Evolutionary conservation across 23 red algal genomes (phyloP).

Genomic region (Gracilaria domingensis): DNA sequence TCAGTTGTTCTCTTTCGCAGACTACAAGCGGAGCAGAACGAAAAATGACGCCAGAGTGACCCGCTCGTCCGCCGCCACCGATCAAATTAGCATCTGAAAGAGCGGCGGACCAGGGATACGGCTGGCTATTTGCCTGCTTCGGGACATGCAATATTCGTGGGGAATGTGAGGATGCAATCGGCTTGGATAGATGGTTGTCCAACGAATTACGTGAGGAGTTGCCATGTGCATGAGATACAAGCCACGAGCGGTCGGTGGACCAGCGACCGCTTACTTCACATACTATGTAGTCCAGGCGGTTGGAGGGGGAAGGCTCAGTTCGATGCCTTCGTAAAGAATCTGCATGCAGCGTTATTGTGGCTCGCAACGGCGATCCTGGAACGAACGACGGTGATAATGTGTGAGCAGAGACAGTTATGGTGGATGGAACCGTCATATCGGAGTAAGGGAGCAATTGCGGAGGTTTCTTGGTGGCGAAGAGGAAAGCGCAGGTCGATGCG

Average conservation of each 20-base stretch:
- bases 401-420: constrained; percentile 37
- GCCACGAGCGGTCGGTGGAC: constrained; percentile 72
- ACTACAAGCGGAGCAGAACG: constrained; percentile 72
- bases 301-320: constrained; percentile 23
- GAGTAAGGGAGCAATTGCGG: neutral
- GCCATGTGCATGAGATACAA: constrained; percentile 37
- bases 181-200: constrained; percentile 41
- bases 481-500: neutral
- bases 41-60: constrained; percentile 81
- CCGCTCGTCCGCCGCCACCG: constrained; percentile 66
- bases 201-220: constrained; percentile 8
- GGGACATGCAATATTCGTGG: constrained; percentile 5
- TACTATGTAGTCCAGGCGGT: constrained; percentile 62
- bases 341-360: constrained; percentile 56
- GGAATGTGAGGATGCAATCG: constrained; percentile 33
- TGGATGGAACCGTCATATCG: neutral
- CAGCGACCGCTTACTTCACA: constrained; percentile 74
- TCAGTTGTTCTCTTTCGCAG: constrained; percentile 52
- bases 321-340: neutral
- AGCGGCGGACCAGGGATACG: constrained; percentile 63
- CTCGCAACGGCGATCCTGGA: constrained; percentile 47
- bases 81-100: constrained; percentile 61
- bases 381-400: constrained; percentile 50
- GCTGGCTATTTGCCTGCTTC: neutral
- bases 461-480: neutral